Evolutionary conservation across 371 early-diverging fungal species (phyloP).

Genomic region (Gilbertella persicaria): DNA sequence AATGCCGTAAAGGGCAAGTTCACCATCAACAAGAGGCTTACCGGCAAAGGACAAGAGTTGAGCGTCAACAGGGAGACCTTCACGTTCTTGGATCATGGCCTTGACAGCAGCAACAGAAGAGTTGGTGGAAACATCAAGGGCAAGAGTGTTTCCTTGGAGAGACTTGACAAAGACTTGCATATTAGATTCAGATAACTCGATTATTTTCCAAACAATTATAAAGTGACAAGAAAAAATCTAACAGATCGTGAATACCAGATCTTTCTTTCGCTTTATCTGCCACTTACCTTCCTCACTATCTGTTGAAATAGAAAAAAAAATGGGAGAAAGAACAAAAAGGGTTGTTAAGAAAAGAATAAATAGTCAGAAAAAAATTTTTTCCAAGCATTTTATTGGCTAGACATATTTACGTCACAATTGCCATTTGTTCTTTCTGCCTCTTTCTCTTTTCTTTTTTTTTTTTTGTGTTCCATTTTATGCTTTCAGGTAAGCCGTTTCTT

Average conservation of each 20-base stretch:
- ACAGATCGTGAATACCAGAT: not conserved
- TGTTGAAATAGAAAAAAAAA: slow-evolving; percentile 23
- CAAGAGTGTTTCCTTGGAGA: slow-evolving; percentile 83
- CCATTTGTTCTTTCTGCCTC: too few relatives aligned
- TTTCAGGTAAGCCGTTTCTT: too few relatives aligned
- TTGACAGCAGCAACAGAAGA: slow-evolving; percentile 85
- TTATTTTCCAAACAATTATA: slow-evolving; percentile 30
- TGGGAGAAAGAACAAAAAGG: slow-evolving; percentile 13
- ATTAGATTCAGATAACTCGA: slow-evolving; percentile 42
- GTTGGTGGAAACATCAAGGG: slow-evolving; percentile 74
- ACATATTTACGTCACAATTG: too few relatives aligned
- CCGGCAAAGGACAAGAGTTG: slow-evolving; percentile 94
- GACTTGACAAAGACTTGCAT: slow-evolving; percentile 93
- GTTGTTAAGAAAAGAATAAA: too few relatives aligned
- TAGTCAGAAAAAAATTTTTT: too few relatives aligned
- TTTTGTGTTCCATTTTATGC: too few relatives aligned
- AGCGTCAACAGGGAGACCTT: slow-evolving; percentile 90
- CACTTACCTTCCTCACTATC: slow-evolving; percentile 41
- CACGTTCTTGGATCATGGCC: slow-evolving; percentile 89
- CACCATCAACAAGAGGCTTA: slow-evolving; percentile 86
- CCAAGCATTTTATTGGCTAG: too few relatives aligned
- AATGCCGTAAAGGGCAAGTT: slow-evolving; percentile 78
- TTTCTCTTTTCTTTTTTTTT: too few relatives aligned
- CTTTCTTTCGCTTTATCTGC: not conserved
- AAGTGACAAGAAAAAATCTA: slow-evolving; percentile 32